These are phyloP conservation scores for Pyrenochaeta sp. DNA, from an alignment of 2,329 filamentous ascomycete genomes.

Conservation along the genomic window DNA sequence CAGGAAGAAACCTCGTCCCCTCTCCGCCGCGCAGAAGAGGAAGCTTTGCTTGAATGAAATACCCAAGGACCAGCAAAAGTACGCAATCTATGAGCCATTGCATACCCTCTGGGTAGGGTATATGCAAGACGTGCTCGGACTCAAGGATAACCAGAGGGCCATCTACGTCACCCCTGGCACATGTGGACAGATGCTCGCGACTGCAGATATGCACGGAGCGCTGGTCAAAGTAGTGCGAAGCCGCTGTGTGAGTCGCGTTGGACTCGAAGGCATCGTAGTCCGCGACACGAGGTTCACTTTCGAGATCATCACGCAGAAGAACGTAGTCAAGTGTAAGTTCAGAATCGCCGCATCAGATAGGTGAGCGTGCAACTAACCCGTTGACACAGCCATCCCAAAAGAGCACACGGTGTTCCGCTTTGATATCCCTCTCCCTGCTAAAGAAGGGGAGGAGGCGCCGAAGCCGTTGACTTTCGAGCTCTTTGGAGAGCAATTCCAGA, in stretches of 20 bases:
- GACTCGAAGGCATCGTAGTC: constrained; percentile 84
- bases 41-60: constrained; percentile 76
- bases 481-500: constrained; percentile 85
- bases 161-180: constrained; percentile 64
- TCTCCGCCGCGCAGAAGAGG: constrained; percentile 82
- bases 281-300: constrained; percentile 87
- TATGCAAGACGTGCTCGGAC: constrained; percentile 78
- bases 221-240: constrained; percentile 82
- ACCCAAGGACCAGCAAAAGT: constrained; percentile 71
- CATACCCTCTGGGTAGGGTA: constrained; percentile 84
- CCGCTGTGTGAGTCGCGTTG: constrained; percentile 80
- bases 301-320: constrained; percentile 77
- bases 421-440: constrained; percentile 63
- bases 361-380: constrained; percentile 14
- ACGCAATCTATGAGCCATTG: constrained; percentile 78
- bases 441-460: constrained; percentile 26
- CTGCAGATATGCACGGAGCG: constrained; percentile 91
- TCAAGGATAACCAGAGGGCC: constrained; percentile 50
- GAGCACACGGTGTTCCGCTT: constrained; percentile 87
- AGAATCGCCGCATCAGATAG: constrained; percentile 10
- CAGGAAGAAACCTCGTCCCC: constrained; percentile 67
- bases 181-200: constrained; percentile 75
- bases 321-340: constrained; percentile 70
- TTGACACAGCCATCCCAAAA: constrained; percentile 73
- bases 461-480: constrained; percentile 79